Conservation (phyloP, 176 grass and related monocot species). For the Cocos nucifera region DNA sequence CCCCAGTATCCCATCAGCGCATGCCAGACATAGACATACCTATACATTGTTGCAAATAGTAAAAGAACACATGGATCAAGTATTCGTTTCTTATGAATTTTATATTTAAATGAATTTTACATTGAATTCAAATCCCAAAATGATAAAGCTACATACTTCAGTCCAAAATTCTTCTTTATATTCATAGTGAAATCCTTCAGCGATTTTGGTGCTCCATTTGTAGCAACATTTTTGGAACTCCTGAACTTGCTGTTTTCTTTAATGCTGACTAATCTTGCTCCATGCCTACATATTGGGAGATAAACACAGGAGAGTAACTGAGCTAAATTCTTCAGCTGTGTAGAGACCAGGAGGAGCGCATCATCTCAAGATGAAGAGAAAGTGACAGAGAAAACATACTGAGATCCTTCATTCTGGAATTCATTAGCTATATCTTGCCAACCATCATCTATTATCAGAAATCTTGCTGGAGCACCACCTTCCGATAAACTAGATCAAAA, state of each 20-base stretch:
- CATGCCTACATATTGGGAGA: conserved; percentile 3
- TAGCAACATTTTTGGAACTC: neutral
- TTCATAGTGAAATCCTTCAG: conserved; percentile 16
- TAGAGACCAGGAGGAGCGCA: neutral
- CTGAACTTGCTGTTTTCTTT: conserved; percentile 27
- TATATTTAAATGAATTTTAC: too few species aligned
- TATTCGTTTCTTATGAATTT: too few species aligned
- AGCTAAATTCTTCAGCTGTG: too few species aligned
- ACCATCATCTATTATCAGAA: conserved; percentile 27
- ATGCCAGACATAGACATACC: conserved; percentile 26
- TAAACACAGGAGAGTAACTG: too few species aligned
- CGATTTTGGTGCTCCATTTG: neutral
- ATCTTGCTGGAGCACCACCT: conserved; percentile 20
- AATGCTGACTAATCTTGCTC: conserved; percentile 22
- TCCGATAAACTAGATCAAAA: conserved; percentile 1
- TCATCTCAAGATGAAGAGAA: neutral
- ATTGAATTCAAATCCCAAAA: neutral
- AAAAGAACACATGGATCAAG: too few species aligned
- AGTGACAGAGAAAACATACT: conserved; percentile 10
- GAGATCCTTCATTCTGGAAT: conserved; percentile 26
- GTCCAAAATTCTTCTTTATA: conserved; percentile 16
- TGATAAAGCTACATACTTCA: conserved; percentile 1
- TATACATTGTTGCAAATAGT: neutral
- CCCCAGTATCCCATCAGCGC: conserved; percentile 27
- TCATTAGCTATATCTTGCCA: conserved; percentile 23